Conservation (phyloP, 148 eudicot species). For the Rhododendron molle region DNA sequence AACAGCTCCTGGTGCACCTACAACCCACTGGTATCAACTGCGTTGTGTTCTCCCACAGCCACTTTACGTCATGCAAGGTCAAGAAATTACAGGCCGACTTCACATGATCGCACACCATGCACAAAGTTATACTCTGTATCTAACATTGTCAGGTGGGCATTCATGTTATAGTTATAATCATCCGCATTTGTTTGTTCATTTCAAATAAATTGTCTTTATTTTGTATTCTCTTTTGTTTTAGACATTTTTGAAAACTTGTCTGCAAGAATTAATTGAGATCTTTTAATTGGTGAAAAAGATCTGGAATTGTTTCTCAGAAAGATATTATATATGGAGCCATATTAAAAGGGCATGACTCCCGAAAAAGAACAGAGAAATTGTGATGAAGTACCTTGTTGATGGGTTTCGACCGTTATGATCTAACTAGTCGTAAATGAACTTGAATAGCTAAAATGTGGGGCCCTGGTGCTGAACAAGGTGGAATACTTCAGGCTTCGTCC, state of each 20-base stretch:
- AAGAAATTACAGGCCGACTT: constrained; percentile 87
- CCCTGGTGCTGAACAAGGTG: constrained; percentile 91
- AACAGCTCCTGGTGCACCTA: constrained; percentile 97
- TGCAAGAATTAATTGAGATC: neutral
- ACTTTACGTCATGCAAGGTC: constrained; percentile 95
- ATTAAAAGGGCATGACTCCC: neutral
- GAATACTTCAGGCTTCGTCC: constrained; percentile 75
- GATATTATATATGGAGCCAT: neutral
- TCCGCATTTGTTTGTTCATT: neutral
- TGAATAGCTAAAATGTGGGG: constrained; percentile 92
- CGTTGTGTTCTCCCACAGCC: constrained; percentile 94
- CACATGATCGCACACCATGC: constrained; percentile 93
- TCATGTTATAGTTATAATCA: neutral
- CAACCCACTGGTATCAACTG: constrained; percentile 98
- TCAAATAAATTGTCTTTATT: neutral
- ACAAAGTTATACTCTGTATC: constrained; percentile 86
- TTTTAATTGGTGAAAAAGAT: neutral
- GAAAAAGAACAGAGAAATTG: neutral
- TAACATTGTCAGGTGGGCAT: constrained; percentile 78
- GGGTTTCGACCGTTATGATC: neutral
- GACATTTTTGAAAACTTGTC: neutral
- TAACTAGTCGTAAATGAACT: constrained; percentile 16
- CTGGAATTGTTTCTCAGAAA: neutral
- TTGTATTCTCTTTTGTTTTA: neutral
- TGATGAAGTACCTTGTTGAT: neutral